A percentile compares a stretch with the other conserved stretches of the same genome.
phyloP scores from a whole-genome alignment of 139 green algal genomes.

The Picochlorum sp. region DNA sequence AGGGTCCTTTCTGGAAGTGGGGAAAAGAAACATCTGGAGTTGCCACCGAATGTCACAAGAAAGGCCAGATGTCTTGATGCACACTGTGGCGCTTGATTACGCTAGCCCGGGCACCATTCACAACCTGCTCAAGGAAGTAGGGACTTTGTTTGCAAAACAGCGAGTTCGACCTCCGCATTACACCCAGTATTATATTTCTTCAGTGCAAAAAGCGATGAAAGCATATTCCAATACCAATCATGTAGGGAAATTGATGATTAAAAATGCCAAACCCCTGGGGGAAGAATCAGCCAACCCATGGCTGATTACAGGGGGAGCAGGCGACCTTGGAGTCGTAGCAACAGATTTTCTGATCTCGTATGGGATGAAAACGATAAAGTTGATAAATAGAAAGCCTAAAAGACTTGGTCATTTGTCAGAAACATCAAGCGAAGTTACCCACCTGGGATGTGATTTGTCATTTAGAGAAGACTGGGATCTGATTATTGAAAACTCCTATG shows the following conservation, averaged over 20 bases:
- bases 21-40: conserved; percentile 79
- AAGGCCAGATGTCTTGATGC: conserved; percentile 59
- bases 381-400: no score
- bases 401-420: no score
- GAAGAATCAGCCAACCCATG: background rate
- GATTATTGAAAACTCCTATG: background rate
- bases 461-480: no score
- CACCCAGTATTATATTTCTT: conserved; percentile 25
- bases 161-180: conserved; percentile 31
- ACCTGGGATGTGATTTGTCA: no score
- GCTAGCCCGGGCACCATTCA: conserved; percentile 41
- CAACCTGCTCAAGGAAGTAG: conserved; percentile 14
- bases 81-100: conserved; percentile 76
- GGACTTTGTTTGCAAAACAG: conserved; percentile 27
- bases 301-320: conserved; percentile 1
- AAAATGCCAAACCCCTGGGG: no score
- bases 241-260: conserved; percentile 73
- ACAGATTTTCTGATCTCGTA: background rate
- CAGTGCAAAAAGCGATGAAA: conserved; percentile 45
- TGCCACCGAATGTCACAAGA: conserved; percentile 40
- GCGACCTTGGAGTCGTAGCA: conserved; percentile 23
- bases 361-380: background rate
- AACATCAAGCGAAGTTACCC: no score
- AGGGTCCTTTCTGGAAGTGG: conserved; percentile 64
- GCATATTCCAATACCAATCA: conserved; percentile 65